phyloP scores from a whole-genome alignment of 257 asterid genomes.

The Asclepias syriaca region DNA sequence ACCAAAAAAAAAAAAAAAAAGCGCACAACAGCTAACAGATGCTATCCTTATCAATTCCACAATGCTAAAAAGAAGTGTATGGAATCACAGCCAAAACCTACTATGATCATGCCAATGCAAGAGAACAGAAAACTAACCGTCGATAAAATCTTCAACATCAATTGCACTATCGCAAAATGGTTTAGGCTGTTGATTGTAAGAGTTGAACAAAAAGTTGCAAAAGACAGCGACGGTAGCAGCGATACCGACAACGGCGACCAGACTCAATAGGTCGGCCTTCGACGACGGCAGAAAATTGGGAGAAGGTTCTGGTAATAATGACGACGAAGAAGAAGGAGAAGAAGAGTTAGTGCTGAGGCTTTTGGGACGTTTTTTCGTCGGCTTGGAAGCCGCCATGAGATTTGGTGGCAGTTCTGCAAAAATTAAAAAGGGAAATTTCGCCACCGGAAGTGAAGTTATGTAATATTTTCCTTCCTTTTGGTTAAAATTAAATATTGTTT shows the following conservation, averaged over 20 bases:
- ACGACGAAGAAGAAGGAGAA: constrained; percentile 12
- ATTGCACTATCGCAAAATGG: constrained; percentile 54
- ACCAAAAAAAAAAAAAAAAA: background rate
- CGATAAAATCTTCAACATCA: constrained; percentile 31
- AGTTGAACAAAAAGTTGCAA: constrained; percentile 42
- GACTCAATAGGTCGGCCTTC: constrained; percentile 39
- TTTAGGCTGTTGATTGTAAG: constrained; percentile 36
- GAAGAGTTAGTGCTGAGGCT: constrained; percentile 5
- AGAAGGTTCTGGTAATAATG: constrained; percentile 27
- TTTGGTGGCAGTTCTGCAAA: background rate
- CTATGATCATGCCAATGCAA: background rate
- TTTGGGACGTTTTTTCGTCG: constrained; percentile 14
- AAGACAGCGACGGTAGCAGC: constrained; percentile 58
- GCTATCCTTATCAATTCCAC: too few relatives aligned
- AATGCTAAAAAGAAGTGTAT: background rate
- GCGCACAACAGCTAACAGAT: background rate
- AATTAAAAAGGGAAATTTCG: background rate
- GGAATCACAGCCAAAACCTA: background rate
- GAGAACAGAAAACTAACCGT: constrained; percentile 37
- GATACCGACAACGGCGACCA: constrained; percentile 51
- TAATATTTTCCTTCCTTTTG: too few relatives aligned
- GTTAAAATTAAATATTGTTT: too few relatives aligned
- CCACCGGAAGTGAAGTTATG: background rate
- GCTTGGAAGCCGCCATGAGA: background rate
- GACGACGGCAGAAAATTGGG: constrained; percentile 52